Base-by-base conservation (phyloP, 2,329 filamentous ascomycete species). In the Colletotrichum sp. region DNA sequence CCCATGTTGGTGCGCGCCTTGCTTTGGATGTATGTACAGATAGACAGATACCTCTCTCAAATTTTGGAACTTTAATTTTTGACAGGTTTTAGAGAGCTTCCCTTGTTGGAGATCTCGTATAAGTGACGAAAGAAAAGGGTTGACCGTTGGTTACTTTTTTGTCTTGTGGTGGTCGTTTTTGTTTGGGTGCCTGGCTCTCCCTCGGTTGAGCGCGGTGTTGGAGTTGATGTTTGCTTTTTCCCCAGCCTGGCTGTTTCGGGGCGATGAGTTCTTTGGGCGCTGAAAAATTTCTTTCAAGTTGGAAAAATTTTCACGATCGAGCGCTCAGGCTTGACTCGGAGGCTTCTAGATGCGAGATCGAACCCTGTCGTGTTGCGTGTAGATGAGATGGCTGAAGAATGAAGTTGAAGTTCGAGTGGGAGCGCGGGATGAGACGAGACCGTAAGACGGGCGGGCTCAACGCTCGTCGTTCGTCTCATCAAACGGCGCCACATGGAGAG, bases 11-110 rank as follows among this genome's bases (percentile, higher is more conserved):
- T 34, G 27, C 57, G 59, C 44, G 64, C 65, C 44, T 59, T 65
- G 59, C 22, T 34, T 57, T 32, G n/a, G n/a, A 72, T 57, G 62
- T 63, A 75, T 57, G 62, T 34, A 75, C 25, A 22, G 57, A 73
- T 69, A 73, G 70, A 73, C 25, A 59, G 64, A 76, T 76, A 73
- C 73, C 70, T 69, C 65, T 76, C 70, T 63, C 61, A 34, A 52
- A 52, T 55, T 69, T 69, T 49, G 49, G 66, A 36, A 68, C 27
- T 62, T 62, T 62, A n/a, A 19, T 27, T 19, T 16, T 22, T 34
- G 61, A 36, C 19, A n/a, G n/a, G 16, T 59, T 64, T 44, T 59
- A 39, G n/a, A 57, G 13, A 8, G 22, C 15, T 55, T 25, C 22
- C 39, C 29, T 19, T 68, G 27, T 22, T 16, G n/a, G 19, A 25